phyloP scores from a whole-genome alignment of 2,329 filamentous ascomycete species.

The Pseudocercospora pini-densiflorae region DNA sequence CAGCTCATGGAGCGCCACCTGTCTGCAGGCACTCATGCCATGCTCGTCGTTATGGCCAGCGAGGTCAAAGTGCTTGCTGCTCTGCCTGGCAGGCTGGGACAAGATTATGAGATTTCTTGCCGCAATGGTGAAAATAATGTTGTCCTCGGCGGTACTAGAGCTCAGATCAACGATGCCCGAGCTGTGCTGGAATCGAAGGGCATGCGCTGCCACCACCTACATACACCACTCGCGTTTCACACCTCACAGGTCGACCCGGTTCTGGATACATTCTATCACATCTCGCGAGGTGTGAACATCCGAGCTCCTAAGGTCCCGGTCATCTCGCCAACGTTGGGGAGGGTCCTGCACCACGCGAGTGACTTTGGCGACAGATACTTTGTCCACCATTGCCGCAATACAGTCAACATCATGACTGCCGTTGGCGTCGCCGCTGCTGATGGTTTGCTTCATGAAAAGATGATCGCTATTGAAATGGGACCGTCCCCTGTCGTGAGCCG shows the following conservation, averaged over 20 bases:
- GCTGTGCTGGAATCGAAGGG: constrained; percentile 13
- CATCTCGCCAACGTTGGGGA: constrained; percentile 35
- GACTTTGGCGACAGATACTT: constrained; percentile 32
- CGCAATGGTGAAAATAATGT: constrained; percentile 29
- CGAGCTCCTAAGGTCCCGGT: constrained; percentile 37
- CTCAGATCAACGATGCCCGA: constrained; percentile 21
- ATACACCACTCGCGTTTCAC: constrained; percentile 38
- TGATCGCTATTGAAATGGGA: constrained; percentile 51
- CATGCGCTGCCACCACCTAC: constrained; percentile 18
- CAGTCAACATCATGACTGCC: constrained; percentile 44
- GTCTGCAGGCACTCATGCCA: constrained; percentile 32
- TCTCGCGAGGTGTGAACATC: constrained; percentile 30
- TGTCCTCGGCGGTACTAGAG: constrained; percentile 29
- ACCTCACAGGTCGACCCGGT: constrained; percentile 40
- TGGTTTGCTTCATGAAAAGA: constrained; percentile 41
- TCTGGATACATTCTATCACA: constrained; percentile 29
- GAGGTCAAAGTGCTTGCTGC: constrained; percentile 10
- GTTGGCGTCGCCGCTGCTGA: constrained; percentile 27
- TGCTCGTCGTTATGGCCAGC: constrained; percentile 31
- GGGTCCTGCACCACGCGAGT: constrained; percentile 28
- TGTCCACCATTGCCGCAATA: constrained; percentile 39
- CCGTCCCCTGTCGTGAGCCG: constrained; percentile 47
- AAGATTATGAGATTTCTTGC: constrained; percentile 28
- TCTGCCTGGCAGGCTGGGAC: constrained; percentile 8
- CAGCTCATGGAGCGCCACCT: constrained; percentile 36